Evolutionary conservation across 176 grass and related monocot species (phyloP), one percentile per base, ranked within the genome.

Genomic region (Areca catechu): DNA sequence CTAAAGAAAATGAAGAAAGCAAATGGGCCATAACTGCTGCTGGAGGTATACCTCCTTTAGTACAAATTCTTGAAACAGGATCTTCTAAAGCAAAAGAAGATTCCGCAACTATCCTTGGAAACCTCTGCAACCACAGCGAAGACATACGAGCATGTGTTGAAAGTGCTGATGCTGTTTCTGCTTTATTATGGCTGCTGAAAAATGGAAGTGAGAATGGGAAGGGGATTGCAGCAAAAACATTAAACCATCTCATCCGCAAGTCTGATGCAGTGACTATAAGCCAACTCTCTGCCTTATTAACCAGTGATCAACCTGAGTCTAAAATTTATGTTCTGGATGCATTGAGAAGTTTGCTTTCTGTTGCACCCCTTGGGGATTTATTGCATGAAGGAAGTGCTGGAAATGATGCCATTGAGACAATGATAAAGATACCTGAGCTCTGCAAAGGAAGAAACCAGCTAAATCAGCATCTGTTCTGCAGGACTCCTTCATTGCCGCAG

Each of bases 21-120:
- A 99, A 99, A 80, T 99, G 94, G 94, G 94, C 94, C 55, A 93
- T 99, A 63, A 99, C 94, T 52, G 94, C 94, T 73, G 88, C 94
- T 77, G 94, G 94, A 67, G 94, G 94, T 58, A 99, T 99, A 83
- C 94, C 88, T 67, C 94, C 94, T 83, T 85, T 99, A 85, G 94
- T 99, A 76, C 94, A 99, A 74, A 99, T 99, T 63, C 69, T 99
- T 66, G 94, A 99, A 88, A 99, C 88, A 6, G 94, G 94, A 27
- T 89, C 88, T 69, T 78, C 84, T 20, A 99, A 93, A 83, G 88
- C 94, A 70, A 99, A 93, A 84, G 94, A 99, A 99, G 94, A 99
- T 89, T 91, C 94, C 72, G 94, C 94, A 66, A 99, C 58, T 63
- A 99, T 99, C 74, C 74, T 99, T 74, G 94, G 94, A 21, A 99